Evolutionary conservation across 306 rosid species (phyloP).

Genomic region (Dryas octopetala): DNA sequence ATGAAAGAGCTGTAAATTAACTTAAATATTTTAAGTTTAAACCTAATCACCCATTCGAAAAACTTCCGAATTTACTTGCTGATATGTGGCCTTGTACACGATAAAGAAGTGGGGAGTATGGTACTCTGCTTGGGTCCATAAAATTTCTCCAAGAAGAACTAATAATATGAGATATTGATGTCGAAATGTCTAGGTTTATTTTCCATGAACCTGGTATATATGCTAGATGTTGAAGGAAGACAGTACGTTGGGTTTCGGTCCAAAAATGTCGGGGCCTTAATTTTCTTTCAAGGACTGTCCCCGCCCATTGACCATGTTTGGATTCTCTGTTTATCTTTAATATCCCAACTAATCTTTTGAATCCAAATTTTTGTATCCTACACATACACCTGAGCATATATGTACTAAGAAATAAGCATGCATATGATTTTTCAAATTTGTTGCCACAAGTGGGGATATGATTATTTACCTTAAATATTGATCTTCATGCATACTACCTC

Average conservation of each 20-base stretch:
- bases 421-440: background rate
- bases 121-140: background rate
- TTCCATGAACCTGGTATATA: background rate
- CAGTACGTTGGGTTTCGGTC: conserved; percentile 2
- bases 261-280: conserved; percentile 21
- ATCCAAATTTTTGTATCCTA: background rate
- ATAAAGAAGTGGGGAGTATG: no score
- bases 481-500: background rate
- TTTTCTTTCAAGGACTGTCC: background rate
- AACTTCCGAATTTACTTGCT: no score
- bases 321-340: background rate
- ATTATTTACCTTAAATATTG: background rate
- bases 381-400: background rate
- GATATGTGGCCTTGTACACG: no score
- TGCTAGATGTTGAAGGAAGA: background rate
- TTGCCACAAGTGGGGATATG: conserved; percentile 19
- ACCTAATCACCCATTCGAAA: no score
- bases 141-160: background rate
- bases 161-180: conserved; percentile 5
- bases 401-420: background rate
- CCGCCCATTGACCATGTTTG: conserved; percentile 8
- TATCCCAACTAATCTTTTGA: background rate
- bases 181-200: background rate
- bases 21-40: no score
- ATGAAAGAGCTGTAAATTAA: no score